Base-by-base conservation (phyloP, 257 asterid genomes). In the Solanum rostratum region DNA sequence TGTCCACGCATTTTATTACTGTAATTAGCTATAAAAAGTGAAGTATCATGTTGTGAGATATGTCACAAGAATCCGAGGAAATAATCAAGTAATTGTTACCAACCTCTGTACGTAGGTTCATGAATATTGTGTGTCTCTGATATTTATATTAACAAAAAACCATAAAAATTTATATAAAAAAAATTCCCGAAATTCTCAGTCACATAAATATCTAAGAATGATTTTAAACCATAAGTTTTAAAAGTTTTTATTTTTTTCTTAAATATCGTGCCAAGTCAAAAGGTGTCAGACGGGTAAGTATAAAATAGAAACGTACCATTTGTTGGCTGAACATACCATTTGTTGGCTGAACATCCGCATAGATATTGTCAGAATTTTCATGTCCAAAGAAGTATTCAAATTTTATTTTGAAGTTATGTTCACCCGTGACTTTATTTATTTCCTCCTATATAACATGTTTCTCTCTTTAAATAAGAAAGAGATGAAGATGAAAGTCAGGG, bases 341-440 rank as follows among this genome's bases (percentile, higher is more conserved):
- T 76, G 62, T 16, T 46, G 15, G 10, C 11, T 59, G 24, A 46
- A 24, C 41, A 46, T 52, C 15, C 60, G 45, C 60, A 49, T 33
- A 68, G 18, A 30, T 76, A 46, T 41, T 63, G 81, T 71, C 85
- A 60, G 85, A 18, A 81, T 50, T 13, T 82, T 54, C 41, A 57
- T 81, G 69, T 45, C 65, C 81, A 41, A 79, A 37, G 54, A 13
- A 52, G 46, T 29, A 24, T 24, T 18, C 10, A n/a, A 74, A 69
- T 50, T 79, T 18, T 54, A 76, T 16, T 53, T 22, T 74, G 74
- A 15, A 80, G 49, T 33, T 85, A 66, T 85, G 90, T 82, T 63
- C 55, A 82, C 85, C 90, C 86, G 86, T 87, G 88, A 87, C 86
- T 84, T 85, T 74, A 37, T 45, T 29, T 76, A 66, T 65, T 76